These are phyloP conservation scores for Candida coquimbonensis DNA, from an alignment of 805 yeast genomes.

Conservation along the genomic window DNA sequence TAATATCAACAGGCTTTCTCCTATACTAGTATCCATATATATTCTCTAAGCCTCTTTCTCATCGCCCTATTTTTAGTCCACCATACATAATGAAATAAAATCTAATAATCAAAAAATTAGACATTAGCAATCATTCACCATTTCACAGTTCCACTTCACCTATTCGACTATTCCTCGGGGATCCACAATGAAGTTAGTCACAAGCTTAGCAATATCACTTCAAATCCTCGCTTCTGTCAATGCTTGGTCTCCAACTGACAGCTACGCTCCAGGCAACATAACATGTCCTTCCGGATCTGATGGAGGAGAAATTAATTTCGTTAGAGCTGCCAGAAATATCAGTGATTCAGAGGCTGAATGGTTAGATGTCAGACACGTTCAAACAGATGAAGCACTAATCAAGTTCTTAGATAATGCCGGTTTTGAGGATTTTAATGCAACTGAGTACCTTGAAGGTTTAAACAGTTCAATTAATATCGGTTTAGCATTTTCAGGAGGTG, in stretches of 20 bases:
- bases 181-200: neutral
- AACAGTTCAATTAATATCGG: slow-evolving; percentile 41
- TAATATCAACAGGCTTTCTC: too few relatives aligned
- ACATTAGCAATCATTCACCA: too few relatives aligned
- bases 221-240: neutral
- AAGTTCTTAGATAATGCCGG: slow-evolving; percentile 36
- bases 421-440: slow-evolving; percentile 37
- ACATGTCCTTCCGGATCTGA: slow-evolving; percentile 37
- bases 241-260: slow-evolving; percentile 39
- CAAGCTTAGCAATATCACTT: neutral
- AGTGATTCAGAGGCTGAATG: slow-evolving; percentile 44
- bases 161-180: neutral
- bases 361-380: slow-evolving; percentile 34
- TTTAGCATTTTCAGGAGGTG: slow-evolving; percentile 74
- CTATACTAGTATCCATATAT: too few relatives aligned
- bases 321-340: slow-evolving; percentile 43
- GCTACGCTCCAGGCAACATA: slow-evolving; percentile 55
- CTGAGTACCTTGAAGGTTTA: slow-evolving; percentile 31
- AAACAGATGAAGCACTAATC: slow-evolving; percentile 25
- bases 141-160: too few relatives aligned
- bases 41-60: too few relatives aligned
- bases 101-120: too few relatives aligned
- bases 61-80: too few relatives aligned
- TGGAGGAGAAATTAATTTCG: slow-evolving; percentile 7
- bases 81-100: too few relatives aligned